Base-by-base conservation (phyloP, 2,329 filamentous ascomycete species). In the Ascochyta lentis region DNA sequence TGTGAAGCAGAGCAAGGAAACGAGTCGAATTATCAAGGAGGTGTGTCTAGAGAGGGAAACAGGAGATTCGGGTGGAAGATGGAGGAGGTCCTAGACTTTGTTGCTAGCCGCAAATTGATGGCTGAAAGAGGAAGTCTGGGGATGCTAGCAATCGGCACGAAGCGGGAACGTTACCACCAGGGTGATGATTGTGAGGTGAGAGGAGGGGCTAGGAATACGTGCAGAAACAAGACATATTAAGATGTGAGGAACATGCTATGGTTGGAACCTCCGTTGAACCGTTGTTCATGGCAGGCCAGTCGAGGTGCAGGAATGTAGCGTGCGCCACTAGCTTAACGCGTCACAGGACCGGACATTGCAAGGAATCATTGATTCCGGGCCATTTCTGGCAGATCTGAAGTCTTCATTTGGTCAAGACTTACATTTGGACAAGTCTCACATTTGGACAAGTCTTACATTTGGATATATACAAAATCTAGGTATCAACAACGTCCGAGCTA, bases 121-220 rank as follows among this genome's bases (percentile, higher is more conserved):
- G 29, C 33, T 50, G 47, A 35, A 24, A 22, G 42, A 26, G 27
- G 23, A 40, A 48, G 53, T 41, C 46, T 46, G 44, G 47, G 53
- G n/a, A 24, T 60, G 64, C 60, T 64, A 64, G 54, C 45, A 60
- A 65, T 51, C 52, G 49, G 33, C 54, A 54, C 66, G 66, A 65
- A 39, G 38, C 29, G 29, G 29, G 10, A 15, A 3, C 10, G 29
- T 31, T 12, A 12, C 29, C 5, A 12, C 10, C 29, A 31, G 10
- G 6, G 12, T 31, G 9, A 31, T 31, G 12, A 13, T 31, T 5
- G 29, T 31, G 10, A 12, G 29, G 4, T 13, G 29, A 13, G 12
- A 3, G 5, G 6, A 31, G 12, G 12, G 29, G 6, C 12, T 31
- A 13, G 29, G 12, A 31, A 31, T 13, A 15, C 1, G 12, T 1